phyloP scores from a whole-genome alignment of 1,139 yeast species.

The Pichia sp. region DNA sequence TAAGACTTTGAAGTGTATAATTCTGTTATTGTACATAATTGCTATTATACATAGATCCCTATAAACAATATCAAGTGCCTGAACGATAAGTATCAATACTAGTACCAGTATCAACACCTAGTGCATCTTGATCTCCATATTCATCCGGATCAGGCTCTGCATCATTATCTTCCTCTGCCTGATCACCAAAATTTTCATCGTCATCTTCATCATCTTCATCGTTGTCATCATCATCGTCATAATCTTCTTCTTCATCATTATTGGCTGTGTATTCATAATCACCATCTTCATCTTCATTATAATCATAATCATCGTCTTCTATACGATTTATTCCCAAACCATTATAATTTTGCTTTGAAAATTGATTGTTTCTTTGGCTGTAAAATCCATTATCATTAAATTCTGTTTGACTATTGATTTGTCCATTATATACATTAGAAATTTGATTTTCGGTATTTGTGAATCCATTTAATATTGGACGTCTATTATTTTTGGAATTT shows the following conservation, averaged over 20 bases:
- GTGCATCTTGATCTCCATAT: not conserved
- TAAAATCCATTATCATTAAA: not conserved
- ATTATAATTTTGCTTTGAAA: not conserved
- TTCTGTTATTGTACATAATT: not conserved
- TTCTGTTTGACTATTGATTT: not conserved
- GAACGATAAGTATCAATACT: not conserved
- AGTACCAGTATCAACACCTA: not conserved
- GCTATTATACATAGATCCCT: not conserved
- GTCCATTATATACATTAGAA: not conserved
- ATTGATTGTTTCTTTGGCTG: not conserved
- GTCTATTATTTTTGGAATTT: not conserved
- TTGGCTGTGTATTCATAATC: conserved; percentile 15
- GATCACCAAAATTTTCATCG: conserved; percentile 4
- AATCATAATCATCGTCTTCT: conserved; percentile 1
- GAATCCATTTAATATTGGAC: not conserved
- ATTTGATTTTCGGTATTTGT: not conserved
- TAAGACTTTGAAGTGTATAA: not conserved
- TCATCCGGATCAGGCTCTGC: not conserved
- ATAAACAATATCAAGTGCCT: not conserved
- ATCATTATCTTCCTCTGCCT: not conserved
- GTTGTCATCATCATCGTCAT: conserved; percentile 11
- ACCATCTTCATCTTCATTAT: conserved; percentile 10
- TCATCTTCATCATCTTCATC: conserved; percentile 9
- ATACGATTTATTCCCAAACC: not conserved
- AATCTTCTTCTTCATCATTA: conserved; percentile 16